Conservation (phyloP, 371 early-diverging fungal species). For the Syncephalis plumigaleata region DNA sequence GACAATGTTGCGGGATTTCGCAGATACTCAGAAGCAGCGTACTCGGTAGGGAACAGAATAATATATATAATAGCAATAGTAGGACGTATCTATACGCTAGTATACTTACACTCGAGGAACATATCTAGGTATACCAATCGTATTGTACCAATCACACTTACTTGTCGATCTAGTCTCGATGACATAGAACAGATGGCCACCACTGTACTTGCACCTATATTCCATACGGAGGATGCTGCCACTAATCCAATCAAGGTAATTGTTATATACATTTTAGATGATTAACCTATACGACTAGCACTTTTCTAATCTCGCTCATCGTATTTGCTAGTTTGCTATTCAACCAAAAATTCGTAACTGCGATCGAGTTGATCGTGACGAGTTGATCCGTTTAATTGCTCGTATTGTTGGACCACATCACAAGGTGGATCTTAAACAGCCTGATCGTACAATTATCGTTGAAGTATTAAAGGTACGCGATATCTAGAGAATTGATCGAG, state of each 20-base stretch:
- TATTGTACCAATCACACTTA: slow-evolving; percentile 39
- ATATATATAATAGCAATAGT: too few species aligned
- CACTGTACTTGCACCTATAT: slow-evolving; percentile 28
- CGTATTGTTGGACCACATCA: slow-evolving; percentile 30
- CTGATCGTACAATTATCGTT: slow-evolving; percentile 38
- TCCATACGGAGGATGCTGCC: slow-evolving; percentile 20
- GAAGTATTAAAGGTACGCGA: slow-evolving; percentile 44
- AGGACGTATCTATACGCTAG: too few species aligned
- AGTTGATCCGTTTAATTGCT: slow-evolving; percentile 34
- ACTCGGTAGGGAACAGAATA: slow-evolving; percentile 21
- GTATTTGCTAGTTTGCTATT: slow-evolving; percentile 39
- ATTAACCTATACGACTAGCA: too few species aligned
- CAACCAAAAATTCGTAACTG: slow-evolving; percentile 43
- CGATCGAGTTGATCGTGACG: slow-evolving; percentile 29
- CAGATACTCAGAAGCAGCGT: slow-evolving; percentile 27
- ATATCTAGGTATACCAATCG: slow-evolving; percentile 28
- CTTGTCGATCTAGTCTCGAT: slow-evolving; percentile 30
- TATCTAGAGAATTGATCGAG: background rate
- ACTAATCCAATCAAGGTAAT: background rate
- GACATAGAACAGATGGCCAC: slow-evolving; percentile 36
- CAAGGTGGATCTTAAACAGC: slow-evolving; percentile 38
- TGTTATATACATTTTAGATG: too few species aligned
- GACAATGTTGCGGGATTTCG: slow-evolving; percentile 32
- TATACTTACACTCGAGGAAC: background rate
- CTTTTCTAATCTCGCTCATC: background rate